These are phyloP conservation scores for Coniochaeta sp. DNA, from an alignment of 2,329 filamentous ascomycete species.

Conservation along the genomic window DNA sequence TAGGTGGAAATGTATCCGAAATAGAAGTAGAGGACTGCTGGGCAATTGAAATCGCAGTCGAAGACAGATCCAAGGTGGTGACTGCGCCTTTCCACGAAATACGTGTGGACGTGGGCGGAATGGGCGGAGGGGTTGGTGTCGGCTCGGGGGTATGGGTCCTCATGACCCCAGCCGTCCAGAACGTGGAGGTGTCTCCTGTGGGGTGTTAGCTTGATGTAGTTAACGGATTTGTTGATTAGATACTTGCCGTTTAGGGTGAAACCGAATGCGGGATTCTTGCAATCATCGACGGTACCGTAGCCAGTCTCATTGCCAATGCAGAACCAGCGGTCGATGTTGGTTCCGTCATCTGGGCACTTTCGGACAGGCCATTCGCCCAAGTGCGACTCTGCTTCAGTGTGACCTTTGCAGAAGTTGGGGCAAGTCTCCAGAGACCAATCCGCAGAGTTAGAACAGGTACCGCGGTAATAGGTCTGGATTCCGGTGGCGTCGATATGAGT, in stretches of 20 bases:
- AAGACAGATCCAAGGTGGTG: not conserved
- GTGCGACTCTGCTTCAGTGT: not conserved
- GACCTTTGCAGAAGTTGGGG: constrained; percentile 3
- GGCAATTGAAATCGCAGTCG: not conserved
- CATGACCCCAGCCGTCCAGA: not conserved
- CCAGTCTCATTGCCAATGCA: not conserved
- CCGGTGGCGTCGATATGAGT: not conserved
- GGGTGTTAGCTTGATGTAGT: not conserved
- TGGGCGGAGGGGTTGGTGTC: not conserved
- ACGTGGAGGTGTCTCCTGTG: not conserved
- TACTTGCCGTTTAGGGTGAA: not conserved
- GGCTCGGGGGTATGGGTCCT: not conserved
- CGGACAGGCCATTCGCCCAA: not conserved
- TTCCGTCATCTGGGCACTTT: not conserved
- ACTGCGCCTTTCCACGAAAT: not conserved
- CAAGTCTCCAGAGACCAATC: constrained; percentile 3
- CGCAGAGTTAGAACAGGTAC: constrained; percentile 3
- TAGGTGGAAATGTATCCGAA: not conserved
- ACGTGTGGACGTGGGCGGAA: not conserved
- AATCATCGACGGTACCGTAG: not conserved
- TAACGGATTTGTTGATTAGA: not conserved
- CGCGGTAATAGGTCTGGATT: constrained; percentile 5
- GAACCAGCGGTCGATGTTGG: not conserved
- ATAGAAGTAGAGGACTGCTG: not conserved
- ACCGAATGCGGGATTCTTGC: not conserved